phyloP scores from a whole-genome alignment of 768 basidiomycete species.

The Lactifluus pinguis region DNA sequence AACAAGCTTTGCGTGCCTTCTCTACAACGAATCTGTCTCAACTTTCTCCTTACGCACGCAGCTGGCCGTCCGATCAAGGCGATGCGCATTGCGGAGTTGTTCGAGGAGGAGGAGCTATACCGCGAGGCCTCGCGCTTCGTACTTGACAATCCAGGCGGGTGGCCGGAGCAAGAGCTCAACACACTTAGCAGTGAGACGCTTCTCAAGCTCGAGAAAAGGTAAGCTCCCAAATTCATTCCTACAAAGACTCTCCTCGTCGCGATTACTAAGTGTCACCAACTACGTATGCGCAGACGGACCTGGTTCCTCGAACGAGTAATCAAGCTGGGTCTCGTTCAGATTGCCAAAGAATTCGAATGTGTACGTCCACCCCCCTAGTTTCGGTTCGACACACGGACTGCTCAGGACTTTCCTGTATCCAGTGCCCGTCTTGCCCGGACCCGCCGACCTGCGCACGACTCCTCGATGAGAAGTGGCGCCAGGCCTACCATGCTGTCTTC shows the following conservation, averaged over 20 bases:
- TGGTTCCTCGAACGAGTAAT: conserved; percentile 95
- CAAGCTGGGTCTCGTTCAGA: conserved; percentile 77
- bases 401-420: not conserved
- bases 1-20: conserved; percentile 81
- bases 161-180: conserved; percentile 69
- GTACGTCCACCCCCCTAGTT: conserved; percentile 35
- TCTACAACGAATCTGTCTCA: conserved; percentile 73
- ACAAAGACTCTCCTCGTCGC: not conserved
- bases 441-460: conserved; percentile 66
- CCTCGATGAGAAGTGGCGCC: conserved; percentile 89
- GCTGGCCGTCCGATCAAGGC: conserved; percentile 91
- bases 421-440: conserved; percentile 86
- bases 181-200: conserved; percentile 77
- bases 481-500: conserved; percentile 79
- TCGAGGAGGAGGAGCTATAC: conserved; percentile 84
- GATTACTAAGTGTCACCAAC: not conserved
- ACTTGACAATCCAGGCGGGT: conserved; percentile 85
- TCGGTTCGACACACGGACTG: not conserved
- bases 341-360: conserved; percentile 94
- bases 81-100: conserved; percentile 84
- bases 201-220: conserved; percentile 85
- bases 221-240: not conserved
- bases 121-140: conserved; percentile 88
- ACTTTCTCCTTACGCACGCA: conserved; percentile 85
- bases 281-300: conserved; percentile 47